Evolutionary conservation across 2,329 filamentous ascomycete genomes (phyloP), one percentile per base, ranked within the genome.

Genomic region (Cladophialophora exuberans): DNA sequence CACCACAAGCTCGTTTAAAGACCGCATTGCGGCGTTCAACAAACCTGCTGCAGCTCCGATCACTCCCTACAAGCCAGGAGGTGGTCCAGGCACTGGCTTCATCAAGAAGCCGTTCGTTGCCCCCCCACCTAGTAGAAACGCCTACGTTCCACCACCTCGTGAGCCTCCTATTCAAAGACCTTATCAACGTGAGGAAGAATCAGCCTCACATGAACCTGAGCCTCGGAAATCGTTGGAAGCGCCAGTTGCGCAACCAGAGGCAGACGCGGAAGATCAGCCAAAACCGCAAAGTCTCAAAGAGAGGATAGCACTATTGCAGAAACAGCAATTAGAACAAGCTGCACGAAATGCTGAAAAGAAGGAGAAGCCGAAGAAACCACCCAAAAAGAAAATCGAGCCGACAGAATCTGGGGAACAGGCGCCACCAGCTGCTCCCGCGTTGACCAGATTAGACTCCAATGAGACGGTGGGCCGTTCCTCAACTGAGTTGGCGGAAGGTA

Each of bases 71-170:
- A 96, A 96, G 69, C 90, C 91, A 17, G 80, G 81, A 2, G 73
- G 79, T 54, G 46, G 33, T 6, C 70, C 75, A 9, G 76, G 80
- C 25, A 80, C 83, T 55, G 80, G 80, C 49, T 97, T 97, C 68
- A 86, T 99, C 73, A 97, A 93, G 80, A 97, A 97, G 73, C 91
- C 93, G 0, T 99, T 97, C 66, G 92, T 99, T 53, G 90, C 94
- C 3, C 91, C 94, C 47, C 94, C 94, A 15, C 94, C 94, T 0
- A 96, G 91, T 71, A 88, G 90, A 63, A 88, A 97, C 75, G 88
- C 93, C 20, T 99, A 90, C 67, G 82, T 99, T 7, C 90, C 94
- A 20, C 86, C 82, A 3, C 72, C 74, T 25, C 83, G 86, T 18
- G 88, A 94, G 59, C 74, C 81, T 13, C 85, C 87, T 1, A 81